Evolutionary conservation across 495 filamentous ascomycete genomes (phyloP).

Genomic region (Cudoniella acicularis): DNA sequence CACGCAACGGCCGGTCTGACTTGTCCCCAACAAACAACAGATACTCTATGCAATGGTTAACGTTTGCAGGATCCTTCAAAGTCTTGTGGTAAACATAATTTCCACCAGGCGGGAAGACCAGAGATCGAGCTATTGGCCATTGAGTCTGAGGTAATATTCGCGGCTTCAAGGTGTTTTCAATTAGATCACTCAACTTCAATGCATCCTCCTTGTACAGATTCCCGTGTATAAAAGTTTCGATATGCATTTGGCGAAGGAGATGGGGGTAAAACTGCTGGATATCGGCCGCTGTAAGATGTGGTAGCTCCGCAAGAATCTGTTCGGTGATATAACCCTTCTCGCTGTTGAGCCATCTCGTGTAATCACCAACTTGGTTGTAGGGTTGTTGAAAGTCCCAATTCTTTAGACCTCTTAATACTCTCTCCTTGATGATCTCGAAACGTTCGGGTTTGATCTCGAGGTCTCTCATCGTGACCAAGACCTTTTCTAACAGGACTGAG

Average conservation of each 20-base stretch:
- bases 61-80: conserved; percentile 84
- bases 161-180: conserved; percentile 77
- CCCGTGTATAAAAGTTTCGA: conserved; percentile 85
- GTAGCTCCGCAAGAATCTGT: conserved; percentile 73
- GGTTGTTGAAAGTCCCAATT: conserved; percentile 88
- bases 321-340: conserved; percentile 80
- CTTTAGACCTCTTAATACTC: conserved; percentile 65
- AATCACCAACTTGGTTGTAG: conserved; percentile 87
- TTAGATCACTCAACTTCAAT: conserved; percentile 74
- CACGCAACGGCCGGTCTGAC: conserved; percentile 59
- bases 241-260: conserved; percentile 76
- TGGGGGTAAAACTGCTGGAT: conserved; percentile 76
- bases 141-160: conserved; percentile 70
- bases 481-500: conserved; percentile 83
- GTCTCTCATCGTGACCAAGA: conserved; percentile 81
- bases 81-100: conserved; percentile 79
- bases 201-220: conserved; percentile 97
- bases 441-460: conserved; percentile 77
- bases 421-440: conserved; percentile 90
- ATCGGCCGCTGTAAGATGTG: conserved; percentile 67
- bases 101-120: conserved; percentile 73
- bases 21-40: conserved; percentile 75
- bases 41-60: conserved; percentile 97
- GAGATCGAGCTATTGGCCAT: conserved; percentile 71
- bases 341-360: conserved; percentile 69